phyloP scores from a whole-genome alignment of 1,284 basidiomycete species.

The Kwoniella shivajii region DNA sequence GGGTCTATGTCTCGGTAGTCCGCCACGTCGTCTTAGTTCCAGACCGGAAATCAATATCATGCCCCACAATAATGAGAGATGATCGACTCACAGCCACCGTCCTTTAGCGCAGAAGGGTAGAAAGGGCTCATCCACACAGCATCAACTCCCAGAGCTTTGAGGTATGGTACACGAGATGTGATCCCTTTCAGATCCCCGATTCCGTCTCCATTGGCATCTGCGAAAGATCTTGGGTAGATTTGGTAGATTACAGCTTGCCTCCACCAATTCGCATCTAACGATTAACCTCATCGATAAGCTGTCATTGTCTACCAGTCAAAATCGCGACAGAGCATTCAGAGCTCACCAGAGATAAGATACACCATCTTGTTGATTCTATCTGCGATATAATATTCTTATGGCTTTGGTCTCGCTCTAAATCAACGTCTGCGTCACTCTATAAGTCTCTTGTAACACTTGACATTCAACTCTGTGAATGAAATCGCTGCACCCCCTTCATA shows the following conservation, averaged over 20 bases:
- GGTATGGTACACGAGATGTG: slow-evolving; percentile 66
- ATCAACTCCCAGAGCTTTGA: slow-evolving; percentile 69
- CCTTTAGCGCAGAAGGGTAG: slow-evolving; percentile 67
- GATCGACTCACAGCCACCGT: slow-evolving; percentile 64
- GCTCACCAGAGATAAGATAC: neutral
- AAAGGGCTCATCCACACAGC: slow-evolving; percentile 76
- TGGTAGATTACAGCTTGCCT: slow-evolving; percentile 68
- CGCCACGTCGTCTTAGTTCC: slow-evolving; percentile 61
- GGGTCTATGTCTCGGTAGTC: slow-evolving; percentile 74
- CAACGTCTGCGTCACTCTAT: too few species aligned
- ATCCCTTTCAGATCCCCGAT: slow-evolving; percentile 75
- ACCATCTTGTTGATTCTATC: neutral
- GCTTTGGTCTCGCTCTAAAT: too few species aligned
- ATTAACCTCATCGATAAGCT: neutral
- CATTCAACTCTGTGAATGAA: too few species aligned
- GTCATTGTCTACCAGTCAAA: neutral
- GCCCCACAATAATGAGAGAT: too few species aligned
- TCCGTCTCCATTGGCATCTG: slow-evolving; percentile 72
- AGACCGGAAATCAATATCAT: neutral
- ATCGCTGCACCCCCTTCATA: too few species aligned
- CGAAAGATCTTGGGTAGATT: slow-evolving; percentile 72
- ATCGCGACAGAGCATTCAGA: neutral
- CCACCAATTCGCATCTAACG: slow-evolving; percentile 61
- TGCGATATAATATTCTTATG: too few species aligned
- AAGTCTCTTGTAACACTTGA: too few species aligned